Evolutionary conservation across 768 basidiomycete species (phyloP), one percentile per base, ranked within the genome.

Genomic region (Mycena alexandri): DNA sequence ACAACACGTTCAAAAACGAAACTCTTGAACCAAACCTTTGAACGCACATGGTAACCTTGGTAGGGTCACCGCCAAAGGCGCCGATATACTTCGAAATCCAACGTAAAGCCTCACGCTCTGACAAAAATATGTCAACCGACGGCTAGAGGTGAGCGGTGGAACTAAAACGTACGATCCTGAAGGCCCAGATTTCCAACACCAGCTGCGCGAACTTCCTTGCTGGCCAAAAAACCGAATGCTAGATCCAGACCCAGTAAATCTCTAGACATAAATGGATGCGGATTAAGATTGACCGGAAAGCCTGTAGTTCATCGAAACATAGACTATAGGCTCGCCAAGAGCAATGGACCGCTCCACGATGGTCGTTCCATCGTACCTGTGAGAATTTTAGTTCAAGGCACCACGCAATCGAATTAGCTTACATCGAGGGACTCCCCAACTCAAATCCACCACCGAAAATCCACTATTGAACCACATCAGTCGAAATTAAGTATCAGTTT

Each of bases 41-140:
- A 3, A 68, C 75, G 21, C 69, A 86, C 85, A 88, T 80, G 2
- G 84, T 86, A 14, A 88, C 87, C 65, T 85, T 87, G 5, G 71
- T 65, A 0, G 87, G 85, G 74, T 93, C 85, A 13, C 91, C 91
- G 7, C 91, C 91, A 69, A 92, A 93, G 16, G 82, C 80, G 38
- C 75, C 68, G 68, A 92, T 90, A 72, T 92, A 87, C 72, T 88
- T 86, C 68, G 90, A 86, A 1, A 92, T 79, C 91, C 91, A 92
- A 61, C 85, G 75, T 9, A 93, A 72, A 2, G 87, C 89, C 38
- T 85, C n/a, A n/a, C n/a, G n/a, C n/a, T n/a, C n/a, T n/a, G n/a
- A n/a, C n/a, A n/a, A n/a, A n/a, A n/a, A n/a, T n/a, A n/a, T n/a
- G n/a, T n/a, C n/a, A n/a, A n/a, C n/a, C n/a, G n/a, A n/a, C n/a